These are phyloP conservation scores for Pseudisothecium myosuroides DNA, from an alignment of 225 moss, liverwort and hornwort species.

Conservation along the genomic window DNA sequence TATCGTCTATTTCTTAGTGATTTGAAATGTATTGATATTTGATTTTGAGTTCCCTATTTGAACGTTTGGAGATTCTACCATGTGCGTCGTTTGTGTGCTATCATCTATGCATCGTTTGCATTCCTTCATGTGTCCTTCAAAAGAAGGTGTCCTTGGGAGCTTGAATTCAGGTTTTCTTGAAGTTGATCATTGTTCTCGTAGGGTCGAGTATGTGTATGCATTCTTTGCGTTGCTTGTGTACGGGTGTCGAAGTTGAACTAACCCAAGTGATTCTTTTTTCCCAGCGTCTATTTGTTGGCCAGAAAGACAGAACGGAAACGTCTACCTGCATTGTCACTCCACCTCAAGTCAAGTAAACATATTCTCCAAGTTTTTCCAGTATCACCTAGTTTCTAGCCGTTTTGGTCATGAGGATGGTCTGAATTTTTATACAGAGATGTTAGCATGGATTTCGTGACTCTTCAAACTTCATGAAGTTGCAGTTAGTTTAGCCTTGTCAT, in stretches of 20 bases:
- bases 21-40: background rate
- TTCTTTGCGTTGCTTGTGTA: background rate
- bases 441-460: background rate
- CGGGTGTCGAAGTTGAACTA: background rate
- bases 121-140: background rate
- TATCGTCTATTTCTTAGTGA: background rate
- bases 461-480: background rate
- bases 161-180: background rate
- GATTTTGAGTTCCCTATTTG: background rate
- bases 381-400: background rate
- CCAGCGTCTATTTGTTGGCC: slow-evolving; percentile 69
- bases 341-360: slow-evolving; percentile 53
- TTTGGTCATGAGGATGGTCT: background rate
- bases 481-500: background rate
- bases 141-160: background rate
- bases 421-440: background rate
- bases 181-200: background rate
- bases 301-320: slow-evolving; percentile 33
- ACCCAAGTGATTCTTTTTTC: background rate
- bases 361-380: background rate
- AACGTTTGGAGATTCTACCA: background rate
- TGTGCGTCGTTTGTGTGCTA: background rate
- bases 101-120: background rate
- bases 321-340: slow-evolving; percentile 74
- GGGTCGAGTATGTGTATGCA: background rate